phyloP scores from a whole-genome alignment of 768 basidiomycete genomes.

The Infundibulicybe gibba region DNA sequence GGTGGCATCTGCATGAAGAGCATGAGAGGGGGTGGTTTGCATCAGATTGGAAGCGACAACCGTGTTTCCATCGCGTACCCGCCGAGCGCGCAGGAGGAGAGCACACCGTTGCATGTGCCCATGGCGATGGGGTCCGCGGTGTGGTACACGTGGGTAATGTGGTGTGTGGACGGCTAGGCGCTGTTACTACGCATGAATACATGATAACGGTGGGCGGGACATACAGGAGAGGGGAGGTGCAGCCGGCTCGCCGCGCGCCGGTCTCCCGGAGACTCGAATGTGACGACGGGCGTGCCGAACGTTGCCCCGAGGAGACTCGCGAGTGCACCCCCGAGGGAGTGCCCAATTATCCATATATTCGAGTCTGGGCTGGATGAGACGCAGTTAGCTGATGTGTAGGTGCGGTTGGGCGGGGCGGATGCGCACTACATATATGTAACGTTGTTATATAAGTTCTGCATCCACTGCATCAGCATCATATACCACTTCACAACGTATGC shows the following conservation, averaged over 20 bases:
- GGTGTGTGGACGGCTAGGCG: slow-evolving; percentile 63
- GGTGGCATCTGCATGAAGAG: slow-evolving; percentile 58
- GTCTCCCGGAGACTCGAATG: slow-evolving; percentile 91
- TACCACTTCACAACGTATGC: neutral
- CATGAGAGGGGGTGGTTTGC: neutral
- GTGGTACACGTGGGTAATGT: slow-evolving; percentile 89
- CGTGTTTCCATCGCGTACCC: slow-evolving; percentile 89
- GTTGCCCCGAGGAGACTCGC: slow-evolving; percentile 83
- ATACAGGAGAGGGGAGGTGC: slow-evolving; percentile 83
- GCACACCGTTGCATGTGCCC: slow-evolving; percentile 79
- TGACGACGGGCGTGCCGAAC: slow-evolving; percentile 83
- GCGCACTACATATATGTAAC: slow-evolving; percentile 79
- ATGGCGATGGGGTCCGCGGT: slow-evolving; percentile 94
- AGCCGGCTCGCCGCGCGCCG: slow-evolving; percentile 73
- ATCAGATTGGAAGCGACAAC: slow-evolving; percentile 27
- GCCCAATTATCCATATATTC: slow-evolving; percentile 85
- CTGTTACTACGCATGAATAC: neutral
- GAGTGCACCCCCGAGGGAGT: slow-evolving; percentile 70
- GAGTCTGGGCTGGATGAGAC: slow-evolving; percentile 53
- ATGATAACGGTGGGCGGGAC: slow-evolving; percentile 12
- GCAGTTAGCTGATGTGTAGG: neutral
- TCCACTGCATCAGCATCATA: slow-evolving; percentile 1
- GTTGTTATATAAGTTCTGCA: slow-evolving; percentile 91
- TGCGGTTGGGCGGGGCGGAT: neutral
- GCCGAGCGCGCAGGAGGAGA: slow-evolving; percentile 78